phyloP scores from a whole-genome alignment of 345 rosid genomes.

The Lepidium aucheri region DNA sequence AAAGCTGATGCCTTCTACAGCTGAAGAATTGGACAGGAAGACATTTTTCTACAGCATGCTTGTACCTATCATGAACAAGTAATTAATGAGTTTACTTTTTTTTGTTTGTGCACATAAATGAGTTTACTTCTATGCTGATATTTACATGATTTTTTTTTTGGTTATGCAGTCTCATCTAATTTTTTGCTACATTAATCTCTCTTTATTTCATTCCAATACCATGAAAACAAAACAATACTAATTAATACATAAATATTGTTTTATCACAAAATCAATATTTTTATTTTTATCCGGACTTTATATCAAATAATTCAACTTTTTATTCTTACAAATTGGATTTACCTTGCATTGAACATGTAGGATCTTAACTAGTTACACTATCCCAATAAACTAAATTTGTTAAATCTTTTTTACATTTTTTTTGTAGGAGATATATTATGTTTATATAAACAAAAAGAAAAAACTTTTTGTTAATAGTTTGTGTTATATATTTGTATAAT shows the following conservation, averaged over 20 bases:
- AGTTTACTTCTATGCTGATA: not conserved
- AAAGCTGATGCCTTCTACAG: conserved; percentile 93
- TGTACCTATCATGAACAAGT: conserved; percentile 92
- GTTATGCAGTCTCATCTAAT: not conserved
- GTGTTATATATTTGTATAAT: not conserved
- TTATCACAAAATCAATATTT: not conserved
- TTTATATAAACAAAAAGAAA: no score
- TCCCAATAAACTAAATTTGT: not conserved
- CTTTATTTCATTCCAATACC: not conserved
- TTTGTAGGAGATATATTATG: no score
- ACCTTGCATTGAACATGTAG: not conserved
- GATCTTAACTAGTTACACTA: not conserved
- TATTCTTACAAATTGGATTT: not conserved
- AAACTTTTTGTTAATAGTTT: not conserved
- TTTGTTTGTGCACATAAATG: not conserved
- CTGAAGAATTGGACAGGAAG: conserved; percentile 80
- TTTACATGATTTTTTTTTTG: not conserved
- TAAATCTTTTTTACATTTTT: no score
- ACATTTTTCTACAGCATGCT: conserved; percentile 90
- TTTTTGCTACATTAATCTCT: not conserved
- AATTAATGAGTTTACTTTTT: not conserved
- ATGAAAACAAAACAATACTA: not conserved
- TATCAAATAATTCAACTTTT: not conserved
- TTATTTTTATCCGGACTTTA: not conserved
- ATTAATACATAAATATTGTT: not conserved